Conservation (phyloP, 495 filamentous ascomycete species). For the Evansstolkia leycettana region DNA sequence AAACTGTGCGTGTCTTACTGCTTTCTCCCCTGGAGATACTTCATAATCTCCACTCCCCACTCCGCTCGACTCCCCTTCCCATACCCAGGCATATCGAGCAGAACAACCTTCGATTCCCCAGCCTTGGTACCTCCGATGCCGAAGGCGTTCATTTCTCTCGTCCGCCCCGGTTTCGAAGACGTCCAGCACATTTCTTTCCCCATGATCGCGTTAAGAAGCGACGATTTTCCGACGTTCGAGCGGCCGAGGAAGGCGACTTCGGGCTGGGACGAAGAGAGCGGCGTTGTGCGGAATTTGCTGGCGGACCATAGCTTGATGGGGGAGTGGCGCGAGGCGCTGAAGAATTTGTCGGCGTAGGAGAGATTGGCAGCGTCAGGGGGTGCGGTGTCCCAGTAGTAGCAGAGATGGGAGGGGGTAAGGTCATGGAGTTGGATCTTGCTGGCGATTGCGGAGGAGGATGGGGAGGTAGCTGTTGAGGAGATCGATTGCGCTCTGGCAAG, state of each 20-base stretch:
- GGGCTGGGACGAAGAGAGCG: slow-evolving; percentile 24
- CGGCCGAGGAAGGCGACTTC: slow-evolving; percentile 69
- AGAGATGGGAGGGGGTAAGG: slow-evolving; percentile 24
- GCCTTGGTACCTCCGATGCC: slow-evolving; percentile 50
- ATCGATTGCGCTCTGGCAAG: no score
- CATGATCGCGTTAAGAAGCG: slow-evolving; percentile 73
- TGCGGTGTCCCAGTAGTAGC: slow-evolving; percentile 46
- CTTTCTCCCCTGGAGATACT: slow-evolving; percentile 61
- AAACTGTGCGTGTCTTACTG: slow-evolving; percentile 43
- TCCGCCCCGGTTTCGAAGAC: slow-evolving; percentile 62
- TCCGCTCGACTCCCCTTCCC: slow-evolving; percentile 60
- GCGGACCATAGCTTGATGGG: slow-evolving; percentile 61
- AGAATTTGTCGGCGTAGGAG: slow-evolving; percentile 46
- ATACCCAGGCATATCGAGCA: slow-evolving; percentile 94
- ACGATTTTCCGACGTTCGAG: slow-evolving; percentile 88
- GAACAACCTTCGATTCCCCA: slow-evolving; percentile 41
- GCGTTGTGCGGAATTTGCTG: slow-evolving; percentile 56
- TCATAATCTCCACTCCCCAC: slow-evolving; percentile 80
- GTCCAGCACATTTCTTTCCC: slow-evolving; percentile 47
- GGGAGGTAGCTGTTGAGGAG: no score
- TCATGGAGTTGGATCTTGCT: slow-evolving; percentile 21
- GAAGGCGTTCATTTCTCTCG: slow-evolving; percentile 75
- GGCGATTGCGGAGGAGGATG: slow-evolving; percentile 15
- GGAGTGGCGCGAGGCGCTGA: slow-evolving; percentile 36
- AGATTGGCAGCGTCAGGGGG: slow-evolving; percentile 43